phyloP scores from a whole-genome alignment of 176 grass and related monocot genomes.

The Juncus effusus region DNA sequence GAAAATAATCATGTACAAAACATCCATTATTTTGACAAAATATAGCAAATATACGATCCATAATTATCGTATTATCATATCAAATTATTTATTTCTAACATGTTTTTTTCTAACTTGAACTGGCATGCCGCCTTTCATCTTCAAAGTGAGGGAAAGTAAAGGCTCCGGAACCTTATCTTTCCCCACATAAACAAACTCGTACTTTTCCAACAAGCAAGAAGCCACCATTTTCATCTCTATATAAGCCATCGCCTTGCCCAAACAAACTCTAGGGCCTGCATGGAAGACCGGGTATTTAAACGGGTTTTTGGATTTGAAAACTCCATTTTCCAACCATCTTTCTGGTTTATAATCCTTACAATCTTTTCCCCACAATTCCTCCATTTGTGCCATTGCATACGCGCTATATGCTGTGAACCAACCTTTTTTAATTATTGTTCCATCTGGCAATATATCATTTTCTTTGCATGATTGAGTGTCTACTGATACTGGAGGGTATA shows the following conservation, averaged over 20 bases:
- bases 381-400: slow-evolving; percentile 62
- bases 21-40: too few species aligned
- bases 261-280: slow-evolving; percentile 15
- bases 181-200: background rate
- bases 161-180: background rate
- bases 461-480: slow-evolving; percentile 37
- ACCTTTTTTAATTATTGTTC: slow-evolving; percentile 48
- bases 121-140: slow-evolving; percentile 5
- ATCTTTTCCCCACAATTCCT: slow-evolving; percentile 39
- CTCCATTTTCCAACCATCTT: slow-evolving; percentile 44
- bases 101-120: background rate
- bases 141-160: background rate
- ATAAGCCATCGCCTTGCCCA: slow-evolving; percentile 16
- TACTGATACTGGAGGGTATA: slow-evolving; percentile 76
- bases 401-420: slow-evolving; percentile 52
- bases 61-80: too few species aligned
- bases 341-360: slow-evolving; percentile 42
- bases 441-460: slow-evolving; percentile 56
- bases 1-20: too few species aligned
- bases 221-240: slow-evolving; percentile 12
- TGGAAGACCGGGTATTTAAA: slow-evolving; percentile 44
- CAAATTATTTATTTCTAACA: too few species aligned
- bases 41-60: too few species aligned
- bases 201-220: slow-evolving; percentile 1
- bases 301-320: slow-evolving; percentile 8